Base-by-base conservation (phyloP, 805 yeast genomes). In the Sugiyamaella americana region DNA sequence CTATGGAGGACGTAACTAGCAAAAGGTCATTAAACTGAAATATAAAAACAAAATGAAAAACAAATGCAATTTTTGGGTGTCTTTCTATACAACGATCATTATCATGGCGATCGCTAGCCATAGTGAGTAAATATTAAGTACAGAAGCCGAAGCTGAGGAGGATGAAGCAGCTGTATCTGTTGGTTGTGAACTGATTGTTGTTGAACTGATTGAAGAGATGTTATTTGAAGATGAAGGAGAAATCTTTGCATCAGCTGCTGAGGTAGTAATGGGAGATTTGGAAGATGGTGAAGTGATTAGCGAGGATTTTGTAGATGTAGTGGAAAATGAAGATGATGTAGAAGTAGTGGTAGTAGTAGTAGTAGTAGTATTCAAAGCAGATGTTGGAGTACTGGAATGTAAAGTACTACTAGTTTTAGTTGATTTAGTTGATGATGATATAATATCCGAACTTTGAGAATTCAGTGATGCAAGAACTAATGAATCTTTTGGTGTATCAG, bases 401-500 rank as follows among this genome's bases (percentile, higher is more conserved):
- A n/a, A n/a, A 4, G 41, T 4, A 3, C 42, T 6, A 17, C 22
- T 23, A 5, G 23, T 8, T 11, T n/a, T 5, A 5, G 37, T 24
- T 4, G 44, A 24, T 21, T 41, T 32, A 23, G 38, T 47, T 11
- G 43, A 5, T 11, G 39, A 11, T 17, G 39, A 26, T 10, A 13
- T 8, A 16, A 30, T 22, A 1, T 21, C 24, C 5, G 43, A 26
- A 11, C 41, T 23, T 2, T 30, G n/a, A 4, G 40, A 19, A 16
- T 37, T 16, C 17, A 41, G 40, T 17, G 45, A 46, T 10, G 45
- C 34, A 29, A 41, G 43, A 11, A 51, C 49, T 5, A 51, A 40
- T 13, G 56, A 40, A 42, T 52, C 53, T 19, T 41, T 41, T 3
- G 56, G 55, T 21, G 58, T 53, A 10, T 22, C 48, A 26, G 38